These are phyloP conservation scores for Phyllosticta citribraziliensis DNA, from an alignment of 2,329 filamentous ascomycete genomes.

Conservation along the genomic window DNA sequence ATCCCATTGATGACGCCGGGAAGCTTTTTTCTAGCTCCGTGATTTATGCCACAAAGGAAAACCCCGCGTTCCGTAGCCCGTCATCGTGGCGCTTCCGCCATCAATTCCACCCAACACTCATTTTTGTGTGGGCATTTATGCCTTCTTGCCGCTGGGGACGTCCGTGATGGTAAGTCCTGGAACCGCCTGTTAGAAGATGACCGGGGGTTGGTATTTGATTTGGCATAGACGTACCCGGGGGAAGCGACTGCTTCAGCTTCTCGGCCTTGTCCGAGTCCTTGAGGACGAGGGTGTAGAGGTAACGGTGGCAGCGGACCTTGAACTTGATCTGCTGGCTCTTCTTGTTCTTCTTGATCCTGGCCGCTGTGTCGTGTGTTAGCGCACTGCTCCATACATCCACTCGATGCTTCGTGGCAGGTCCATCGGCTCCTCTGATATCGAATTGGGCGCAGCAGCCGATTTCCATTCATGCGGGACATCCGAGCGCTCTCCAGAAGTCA, in stretches of 20 bases:
- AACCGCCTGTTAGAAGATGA: conserved; percentile 8
- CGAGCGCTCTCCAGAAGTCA: neutral
- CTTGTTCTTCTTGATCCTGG: conserved; percentile 73
- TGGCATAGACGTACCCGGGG: conserved; percentile 68
- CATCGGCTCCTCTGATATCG: neutral
- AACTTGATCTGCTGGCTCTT: conserved; percentile 94
- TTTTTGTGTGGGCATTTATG: conserved; percentile 1
- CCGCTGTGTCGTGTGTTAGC: conserved; percentile 28
- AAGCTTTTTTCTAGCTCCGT: neutral
- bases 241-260: conserved; percentile 99
- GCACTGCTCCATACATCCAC: neutral
- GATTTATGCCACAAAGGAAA: neutral
- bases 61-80: neutral
- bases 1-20: neutral
- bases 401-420: neutral
- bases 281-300: conserved; percentile 96
- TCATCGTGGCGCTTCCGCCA: conserved; percentile 1
- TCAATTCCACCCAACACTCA: neutral
- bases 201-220: neutral
- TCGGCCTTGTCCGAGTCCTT: conserved; percentile 99
- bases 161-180: conserved; percentile 50
- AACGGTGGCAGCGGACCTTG: conserved; percentile 97
- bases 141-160: conserved; percentile 44
- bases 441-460: neutral
- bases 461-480: neutral